Conservation (phyloP, 2,329 filamentous ascomycete genomes). For the Lachnellula subtilissima region DNA sequence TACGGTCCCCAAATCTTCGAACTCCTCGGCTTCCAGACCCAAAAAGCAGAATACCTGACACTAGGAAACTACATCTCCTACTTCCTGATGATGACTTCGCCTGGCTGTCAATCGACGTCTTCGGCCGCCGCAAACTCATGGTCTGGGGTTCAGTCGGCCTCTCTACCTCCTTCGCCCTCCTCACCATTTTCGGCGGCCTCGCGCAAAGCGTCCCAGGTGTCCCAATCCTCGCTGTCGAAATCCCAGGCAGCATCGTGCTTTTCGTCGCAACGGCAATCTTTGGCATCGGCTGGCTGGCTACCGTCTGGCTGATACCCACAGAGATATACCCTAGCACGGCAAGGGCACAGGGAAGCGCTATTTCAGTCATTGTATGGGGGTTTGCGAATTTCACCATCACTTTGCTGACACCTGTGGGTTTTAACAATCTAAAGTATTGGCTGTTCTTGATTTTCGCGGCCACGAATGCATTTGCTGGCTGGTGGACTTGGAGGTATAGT, state of each 20-base stretch:
- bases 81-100: constrained; percentile 57
- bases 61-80: constrained; percentile 58
- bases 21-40: constrained; percentile 50
- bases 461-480: constrained; percentile 43
- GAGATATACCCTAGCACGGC: constrained; percentile 61
- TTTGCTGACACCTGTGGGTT: constrained; percentile 60
- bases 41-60: constrained; percentile 50
- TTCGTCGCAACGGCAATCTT: constrained; percentile 57
- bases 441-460: constrained; percentile 53
- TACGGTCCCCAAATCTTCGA: constrained; percentile 62
- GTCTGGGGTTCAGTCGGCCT: constrained; percentile 47
- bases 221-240: constrained; percentile 39
- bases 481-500: constrained; percentile 50
- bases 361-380: constrained; percentile 61
- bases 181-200: constrained; percentile 47
- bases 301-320: constrained; percentile 50
- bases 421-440: constrained; percentile 53
- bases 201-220: constrained; percentile 38
- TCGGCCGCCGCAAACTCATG: constrained; percentile 50
- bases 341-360: constrained; percentile 60
- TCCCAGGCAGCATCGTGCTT: constrained; percentile 47
- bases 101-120: constrained; percentile 53
- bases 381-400: constrained; percentile 38
- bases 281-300: constrained; percentile 55
- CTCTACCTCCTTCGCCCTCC: constrained; percentile 44